Conservation (phyloP, 306 rosid species). For the Cucurbita ficifolia region DNA sequence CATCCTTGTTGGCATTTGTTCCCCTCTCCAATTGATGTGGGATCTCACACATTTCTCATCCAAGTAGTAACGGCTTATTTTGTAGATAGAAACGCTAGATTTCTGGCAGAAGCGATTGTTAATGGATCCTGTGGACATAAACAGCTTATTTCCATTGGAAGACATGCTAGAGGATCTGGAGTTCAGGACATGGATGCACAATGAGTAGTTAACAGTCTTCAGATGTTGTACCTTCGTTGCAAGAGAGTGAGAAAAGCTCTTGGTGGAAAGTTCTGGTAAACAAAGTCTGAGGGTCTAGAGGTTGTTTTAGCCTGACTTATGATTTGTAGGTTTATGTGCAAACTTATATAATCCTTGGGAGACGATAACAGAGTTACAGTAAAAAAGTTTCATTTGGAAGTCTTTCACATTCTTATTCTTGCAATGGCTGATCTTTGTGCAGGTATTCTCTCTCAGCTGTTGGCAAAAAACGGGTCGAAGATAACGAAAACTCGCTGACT, state of each 20-base stretch:
- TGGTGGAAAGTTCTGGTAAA: constrained; percentile 91
- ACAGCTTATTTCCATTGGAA: constrained; percentile 22
- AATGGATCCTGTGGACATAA: constrained; percentile 51
- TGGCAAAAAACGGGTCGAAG: constrained; percentile 37
- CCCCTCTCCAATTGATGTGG: too few relatives aligned
- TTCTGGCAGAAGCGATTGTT: constrained; percentile 61
- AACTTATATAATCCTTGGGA: background rate
- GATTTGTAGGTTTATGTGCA: background rate
- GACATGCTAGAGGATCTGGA: constrained; percentile 51
- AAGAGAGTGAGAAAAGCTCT: constrained; percentile 30
- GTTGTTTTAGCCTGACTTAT: constrained; percentile 15
- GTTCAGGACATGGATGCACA: constrained; percentile 24
- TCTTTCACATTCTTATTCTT: background rate
- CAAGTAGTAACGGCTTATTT: background rate
- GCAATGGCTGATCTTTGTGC: constrained; percentile 8
- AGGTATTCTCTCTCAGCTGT: constrained; percentile 95
- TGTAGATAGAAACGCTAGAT: constrained; percentile 58
- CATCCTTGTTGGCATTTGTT: too few relatives aligned
- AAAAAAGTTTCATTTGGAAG: background rate
- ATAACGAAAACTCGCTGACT: constrained; percentile 16
- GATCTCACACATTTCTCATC: background rate
- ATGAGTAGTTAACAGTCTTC: constrained; percentile 16
- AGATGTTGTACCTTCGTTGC: constrained; percentile 16
- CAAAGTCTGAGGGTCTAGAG: constrained; percentile 30
- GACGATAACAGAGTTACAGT: background rate